Conservation (phyloP, 768 basidiomycete species). For the Mycena sanguinolenta region DNA sequence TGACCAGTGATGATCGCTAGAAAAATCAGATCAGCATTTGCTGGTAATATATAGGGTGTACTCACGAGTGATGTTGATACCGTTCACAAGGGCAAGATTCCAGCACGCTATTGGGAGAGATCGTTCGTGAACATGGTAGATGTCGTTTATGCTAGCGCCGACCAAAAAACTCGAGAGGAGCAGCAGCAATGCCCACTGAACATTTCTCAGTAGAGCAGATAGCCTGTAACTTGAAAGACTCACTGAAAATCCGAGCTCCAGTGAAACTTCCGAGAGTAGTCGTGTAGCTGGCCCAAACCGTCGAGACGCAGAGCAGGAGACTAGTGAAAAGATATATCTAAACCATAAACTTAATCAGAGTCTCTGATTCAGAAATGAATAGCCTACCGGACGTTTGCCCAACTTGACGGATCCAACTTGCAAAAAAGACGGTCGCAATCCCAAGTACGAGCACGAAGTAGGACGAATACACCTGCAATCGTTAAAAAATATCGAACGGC, state of each 20-base stretch:
- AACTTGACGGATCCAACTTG: slow-evolving; percentile 28
- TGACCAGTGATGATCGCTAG: slow-evolving; percentile 23
- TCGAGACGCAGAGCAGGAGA: slow-evolving; percentile 24
- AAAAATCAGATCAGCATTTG: too few relatives aligned
- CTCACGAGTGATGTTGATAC: slow-evolving; percentile 25
- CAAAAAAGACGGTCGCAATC: slow-evolving; percentile 14
- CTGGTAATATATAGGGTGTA: too few relatives aligned
- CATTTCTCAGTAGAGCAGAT: not conserved
- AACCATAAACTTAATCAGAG: not conserved
- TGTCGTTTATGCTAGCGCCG: slow-evolving; percentile 32
- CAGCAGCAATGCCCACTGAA: slow-evolving; percentile 26
- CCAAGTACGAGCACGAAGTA: slow-evolving; percentile 27
- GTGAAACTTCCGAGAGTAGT: slow-evolving; percentile 20
- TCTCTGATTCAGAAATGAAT: not conserved
- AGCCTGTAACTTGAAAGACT: too few relatives aligned
- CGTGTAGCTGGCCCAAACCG: slow-evolving; percentile 29
- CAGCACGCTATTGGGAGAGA: slow-evolving; percentile 23
- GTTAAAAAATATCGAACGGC: too few relatives aligned
- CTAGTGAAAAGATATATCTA: slow-evolving; percentile 29
- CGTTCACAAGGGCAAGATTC: slow-evolving; percentile 28
- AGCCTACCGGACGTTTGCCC: slow-evolving; percentile 23
- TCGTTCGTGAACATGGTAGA: slow-evolving; percentile 29
- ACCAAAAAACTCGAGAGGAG: slow-evolving; percentile 31
- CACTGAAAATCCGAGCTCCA: slow-evolving; percentile 22
- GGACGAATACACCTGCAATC: slow-evolving; percentile 5